These are phyloP conservation scores for Exophiala mesophila DNA, from an alignment of 2,329 filamentous ascomycete genomes.

Conservation along the genomic window DNA sequence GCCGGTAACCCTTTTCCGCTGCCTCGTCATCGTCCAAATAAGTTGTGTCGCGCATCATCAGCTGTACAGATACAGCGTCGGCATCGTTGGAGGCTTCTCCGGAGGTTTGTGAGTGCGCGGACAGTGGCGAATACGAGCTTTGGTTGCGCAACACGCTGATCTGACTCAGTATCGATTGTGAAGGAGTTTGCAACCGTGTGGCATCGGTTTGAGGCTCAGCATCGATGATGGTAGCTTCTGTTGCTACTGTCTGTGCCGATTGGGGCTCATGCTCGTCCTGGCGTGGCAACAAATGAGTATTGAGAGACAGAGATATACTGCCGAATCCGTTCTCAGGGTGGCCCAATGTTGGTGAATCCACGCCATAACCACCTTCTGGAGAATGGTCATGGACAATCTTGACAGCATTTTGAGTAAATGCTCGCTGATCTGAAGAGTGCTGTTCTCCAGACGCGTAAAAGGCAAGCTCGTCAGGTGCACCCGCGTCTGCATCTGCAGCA, in stretches of 20 bases:
- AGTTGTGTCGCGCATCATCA: slow-evolving; percentile 49
- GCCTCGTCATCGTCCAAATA: slow-evolving; percentile 36
- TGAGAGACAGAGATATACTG: slow-evolving; percentile 18
- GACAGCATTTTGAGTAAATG: slow-evolving; percentile 28
- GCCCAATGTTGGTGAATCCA: slow-evolving; percentile 44
- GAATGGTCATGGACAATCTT: slow-evolving; percentile 14
- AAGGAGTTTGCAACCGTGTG: slow-evolving; percentile 33
- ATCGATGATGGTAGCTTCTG: slow-evolving; percentile 60
- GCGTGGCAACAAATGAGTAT: slow-evolving; percentile 19
- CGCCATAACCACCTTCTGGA: slow-evolving; percentile 21
- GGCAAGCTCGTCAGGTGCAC: slow-evolving; percentile 14
- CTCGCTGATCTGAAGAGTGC: slow-evolving; percentile 17
- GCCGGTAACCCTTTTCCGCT: slow-evolving; percentile 35
- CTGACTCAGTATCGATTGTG: slow-evolving; percentile 43
- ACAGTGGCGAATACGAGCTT: slow-evolving; percentile 37
- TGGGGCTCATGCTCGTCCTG: slow-evolving; percentile 15
- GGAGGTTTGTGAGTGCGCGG: slow-evolving; percentile 30
- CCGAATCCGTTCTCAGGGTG: slow-evolving; percentile 31
- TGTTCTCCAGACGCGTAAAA: slow-evolving; percentile 16
- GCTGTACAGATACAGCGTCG: slow-evolving; percentile 52
- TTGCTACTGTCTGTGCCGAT: slow-evolving; percentile 57
- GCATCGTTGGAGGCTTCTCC: slow-evolving; percentile 43
- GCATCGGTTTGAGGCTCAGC: slow-evolving; percentile 63
- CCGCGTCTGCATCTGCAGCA: slow-evolving; percentile 6
- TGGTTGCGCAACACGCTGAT: slow-evolving; percentile 47